phyloP scores from a whole-genome alignment of 306 rosid species.

The Dalbergia oliveri region DNA sequence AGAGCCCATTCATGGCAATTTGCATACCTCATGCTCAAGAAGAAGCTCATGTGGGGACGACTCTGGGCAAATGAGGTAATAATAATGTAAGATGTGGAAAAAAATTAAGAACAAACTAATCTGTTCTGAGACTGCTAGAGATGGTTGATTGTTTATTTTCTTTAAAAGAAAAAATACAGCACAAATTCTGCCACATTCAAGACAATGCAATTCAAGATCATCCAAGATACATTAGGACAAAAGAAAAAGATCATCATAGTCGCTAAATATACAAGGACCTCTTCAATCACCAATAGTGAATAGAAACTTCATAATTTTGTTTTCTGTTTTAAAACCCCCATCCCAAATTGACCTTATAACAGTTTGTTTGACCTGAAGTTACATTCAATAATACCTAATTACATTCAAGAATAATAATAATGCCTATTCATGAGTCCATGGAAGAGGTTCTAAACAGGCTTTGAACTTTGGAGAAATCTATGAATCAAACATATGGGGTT shows the following conservation, averaged over 20 bases:
- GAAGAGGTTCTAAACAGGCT: neutral
- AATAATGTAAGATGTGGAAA: neutral
- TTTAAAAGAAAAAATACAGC: too few species aligned
- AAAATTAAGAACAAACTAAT: constrained; percentile 24
- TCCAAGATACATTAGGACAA: too few species aligned
- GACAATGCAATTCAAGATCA: too few species aligned
- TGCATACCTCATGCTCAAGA: constrained; percentile 4
- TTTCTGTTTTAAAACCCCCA: too few species aligned
- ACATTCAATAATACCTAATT: neutral
- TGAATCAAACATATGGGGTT: neutral
- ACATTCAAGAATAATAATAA: neutral
- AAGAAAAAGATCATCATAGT: too few species aligned
- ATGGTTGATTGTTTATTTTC: too few species aligned
- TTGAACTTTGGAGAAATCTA: neutral
- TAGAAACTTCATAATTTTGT: too few species aligned
- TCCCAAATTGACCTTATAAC: too few species aligned
- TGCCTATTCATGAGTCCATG: too few species aligned
- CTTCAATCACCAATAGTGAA: too few species aligned
- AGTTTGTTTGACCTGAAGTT: neutral
- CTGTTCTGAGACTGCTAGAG: neutral
- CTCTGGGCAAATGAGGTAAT: neutral
- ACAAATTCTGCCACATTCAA: neutral
- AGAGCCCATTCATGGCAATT: neutral
- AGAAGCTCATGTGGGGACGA: neutral
- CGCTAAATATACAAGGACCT: too few species aligned